Percentiles rank a stretch among this genome's conserved stretches.
These are phyloP conservation scores for Fusarium agapanthi DNA, from an alignment of 2,329 filamentous ascomycete species.

Conservation along the genomic window DNA sequence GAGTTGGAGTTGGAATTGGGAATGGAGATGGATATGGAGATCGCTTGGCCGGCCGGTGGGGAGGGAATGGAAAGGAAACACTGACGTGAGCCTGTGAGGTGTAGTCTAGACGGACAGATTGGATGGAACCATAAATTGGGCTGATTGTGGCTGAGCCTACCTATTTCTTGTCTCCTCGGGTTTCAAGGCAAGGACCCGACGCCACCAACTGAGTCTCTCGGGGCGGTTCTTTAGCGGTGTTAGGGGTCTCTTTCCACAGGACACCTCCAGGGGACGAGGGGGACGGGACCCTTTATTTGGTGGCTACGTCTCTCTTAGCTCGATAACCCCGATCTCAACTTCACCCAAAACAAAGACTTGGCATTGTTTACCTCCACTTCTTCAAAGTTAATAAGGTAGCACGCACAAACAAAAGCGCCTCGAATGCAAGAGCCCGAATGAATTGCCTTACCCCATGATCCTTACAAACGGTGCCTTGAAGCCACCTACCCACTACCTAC, in stretches of 20 bases:
- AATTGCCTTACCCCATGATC: background rate
- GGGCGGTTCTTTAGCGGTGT: constrained; percentile 8
- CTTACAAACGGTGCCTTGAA: background rate
- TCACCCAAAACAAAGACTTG: background rate
- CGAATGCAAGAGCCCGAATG: background rate
- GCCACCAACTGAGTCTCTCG: constrained; percentile 11
- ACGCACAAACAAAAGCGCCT: background rate
- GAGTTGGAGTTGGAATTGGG: constrained; percentile 1
- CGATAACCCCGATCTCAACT: background rate
- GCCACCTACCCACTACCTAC: background rate
- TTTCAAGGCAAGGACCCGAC: constrained; percentile 11
- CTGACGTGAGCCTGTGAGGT: background rate
- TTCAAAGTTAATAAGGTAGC: background rate
- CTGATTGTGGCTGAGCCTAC: constrained; percentile 34
- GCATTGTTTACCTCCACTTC: background rate
- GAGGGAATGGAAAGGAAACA: constrained; percentile 25
- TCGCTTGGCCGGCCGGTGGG: constrained; percentile 21
- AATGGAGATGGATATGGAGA: constrained; percentile 24
- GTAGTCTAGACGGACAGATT: background rate
- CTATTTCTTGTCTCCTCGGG: constrained; percentile 5
- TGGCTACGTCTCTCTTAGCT: background rate
- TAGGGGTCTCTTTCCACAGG: constrained; percentile 18
- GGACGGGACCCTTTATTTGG: constrained; percentile 2
- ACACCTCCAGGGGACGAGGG: background rate
- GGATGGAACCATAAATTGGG: constrained; percentile 24